Evolutionary conservation across 805 yeast species (phyloP).

Genomic region (Starmerella apicola): DNA sequence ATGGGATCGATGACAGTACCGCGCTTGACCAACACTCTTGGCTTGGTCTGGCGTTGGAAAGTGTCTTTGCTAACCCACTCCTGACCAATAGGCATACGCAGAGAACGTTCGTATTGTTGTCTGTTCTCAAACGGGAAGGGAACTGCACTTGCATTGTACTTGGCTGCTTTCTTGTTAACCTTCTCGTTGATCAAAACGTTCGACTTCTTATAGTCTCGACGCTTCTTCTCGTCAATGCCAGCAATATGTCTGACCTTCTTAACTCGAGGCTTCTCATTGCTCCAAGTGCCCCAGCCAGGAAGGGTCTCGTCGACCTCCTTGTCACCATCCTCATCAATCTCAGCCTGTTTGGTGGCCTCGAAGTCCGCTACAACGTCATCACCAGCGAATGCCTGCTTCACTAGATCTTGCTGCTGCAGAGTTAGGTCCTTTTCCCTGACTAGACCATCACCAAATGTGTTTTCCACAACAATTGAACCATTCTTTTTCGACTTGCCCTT

Average conservation of each 20-base stretch:
- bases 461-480: conserved; percentile 16
- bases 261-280: conserved; percentile 51
- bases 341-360: conserved; percentile 57
- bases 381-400: conserved; percentile 91
- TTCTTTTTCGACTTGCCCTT: conserved; percentile 23
- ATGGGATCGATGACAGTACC: conserved; percentile 87
- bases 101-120: conserved; percentile 88
- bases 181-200: conserved; percentile 84
- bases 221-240: conserved; percentile 64
- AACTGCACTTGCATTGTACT: conserved; percentile 78
- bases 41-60: conserved; percentile 80
- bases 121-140: conserved; percentile 89
- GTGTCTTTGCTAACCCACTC: conserved; percentile 88
- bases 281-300: conserved; percentile 99
- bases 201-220: conserved; percentile 64
- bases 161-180: conserved; percentile 68
- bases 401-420: conserved; percentile 41
- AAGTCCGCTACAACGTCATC: conserved; percentile 84
- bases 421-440: conserved; percentile 23
- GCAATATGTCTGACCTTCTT: conserved; percentile 57
- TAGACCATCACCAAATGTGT: conserved; percentile 17
- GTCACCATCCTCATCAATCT: conserved; percentile 68
- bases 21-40: conserved; percentile 71
- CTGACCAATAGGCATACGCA: conserved; percentile 93
- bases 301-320: conserved; percentile 71